Conservation (phyloP, 2,329 filamentous ascomycete species). For the Didymellaceae sp. region DNA sequence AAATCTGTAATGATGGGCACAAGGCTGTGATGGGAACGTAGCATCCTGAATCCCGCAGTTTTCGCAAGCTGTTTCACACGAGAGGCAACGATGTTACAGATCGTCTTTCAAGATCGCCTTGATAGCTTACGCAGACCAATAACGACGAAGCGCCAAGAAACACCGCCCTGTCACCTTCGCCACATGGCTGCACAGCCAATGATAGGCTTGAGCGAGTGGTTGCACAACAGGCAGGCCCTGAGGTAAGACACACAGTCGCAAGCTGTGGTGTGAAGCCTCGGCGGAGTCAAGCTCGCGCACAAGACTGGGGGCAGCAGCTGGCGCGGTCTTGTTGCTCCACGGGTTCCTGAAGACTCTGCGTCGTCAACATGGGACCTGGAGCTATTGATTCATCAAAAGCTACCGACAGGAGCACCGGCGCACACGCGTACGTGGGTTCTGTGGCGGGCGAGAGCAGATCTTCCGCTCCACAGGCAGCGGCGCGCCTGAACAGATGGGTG, state of each 20-base stretch:
- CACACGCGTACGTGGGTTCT: conserved; percentile 17
- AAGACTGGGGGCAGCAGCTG: conserved; percentile 10
- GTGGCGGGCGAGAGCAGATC: conserved; percentile 11
- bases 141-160: conserved; percentile 2
- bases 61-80: conserved; percentile 17
- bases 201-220: neutral
- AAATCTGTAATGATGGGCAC: conserved; percentile 3
- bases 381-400: conserved; percentile 12
- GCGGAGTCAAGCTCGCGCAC: conserved; percentile 1
- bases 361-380: conserved; percentile 2
- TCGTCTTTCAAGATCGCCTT: conserved; percentile 11
- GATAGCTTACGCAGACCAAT: conserved; percentile 16
- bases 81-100: conserved; percentile 20
- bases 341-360: conserved; percentile 12
- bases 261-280: neutral
- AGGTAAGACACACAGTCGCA: conserved; percentile 4
- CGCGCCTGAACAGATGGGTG: neutral
- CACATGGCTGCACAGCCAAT: conserved; percentile 14
- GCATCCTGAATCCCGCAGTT: neutral
- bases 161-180: conserved; percentile 8
- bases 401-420: conserved; percentile 3
- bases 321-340: conserved; percentile 2
- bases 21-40: conserved; percentile 1
- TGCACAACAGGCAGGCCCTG: neutral
- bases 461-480: conserved; percentile 9